These are phyloP conservation scores for Fusarium avenaceum DNA, from an alignment of 2,329 filamentous ascomycete genomes.

Conservation along the genomic window DNA sequence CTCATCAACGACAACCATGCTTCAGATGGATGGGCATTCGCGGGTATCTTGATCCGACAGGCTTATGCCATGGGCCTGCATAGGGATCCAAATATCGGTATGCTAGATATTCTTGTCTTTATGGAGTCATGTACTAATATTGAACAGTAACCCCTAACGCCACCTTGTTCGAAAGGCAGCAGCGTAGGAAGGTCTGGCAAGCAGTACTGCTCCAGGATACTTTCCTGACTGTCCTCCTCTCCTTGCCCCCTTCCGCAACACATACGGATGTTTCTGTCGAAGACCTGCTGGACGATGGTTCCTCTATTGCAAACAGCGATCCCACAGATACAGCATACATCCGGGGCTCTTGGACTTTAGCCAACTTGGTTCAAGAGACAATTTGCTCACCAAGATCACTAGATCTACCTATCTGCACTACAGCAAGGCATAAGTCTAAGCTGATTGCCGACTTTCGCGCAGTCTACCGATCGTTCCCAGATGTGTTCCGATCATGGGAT, in stretches of 20 bases:
- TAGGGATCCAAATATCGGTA: constrained; percentile 80
- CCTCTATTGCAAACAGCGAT: constrained; percentile 69
- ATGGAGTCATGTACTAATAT: constrained; percentile 40
- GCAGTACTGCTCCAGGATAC: constrained; percentile 85
- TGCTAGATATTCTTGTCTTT: constrained; percentile 17
- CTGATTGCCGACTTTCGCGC: constrained; percentile 77
- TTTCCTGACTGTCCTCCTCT: constrained; percentile 82
- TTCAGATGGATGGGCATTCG: constrained; percentile 86
- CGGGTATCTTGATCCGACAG: constrained; percentile 81
- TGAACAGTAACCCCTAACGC: constrained; percentile 71
- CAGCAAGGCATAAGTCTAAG: constrained; percentile 76
- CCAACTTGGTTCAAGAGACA: constrained; percentile 81
- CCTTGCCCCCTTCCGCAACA: constrained; percentile 81
- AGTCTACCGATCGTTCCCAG: constrained; percentile 79
- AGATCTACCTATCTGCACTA: constrained; percentile 78
- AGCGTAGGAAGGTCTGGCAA: constrained; percentile 85
- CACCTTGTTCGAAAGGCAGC: constrained; percentile 79
- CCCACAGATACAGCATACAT: constrained; percentile 79
- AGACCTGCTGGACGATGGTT: constrained; percentile 75
- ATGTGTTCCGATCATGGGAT: constrained; percentile 77
- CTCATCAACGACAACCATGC: constrained; percentile 89
- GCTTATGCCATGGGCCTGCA: constrained; percentile 86
- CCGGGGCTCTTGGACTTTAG: constrained; percentile 82
- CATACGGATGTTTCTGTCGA: constrained; percentile 85
- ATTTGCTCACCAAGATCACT: constrained; percentile 82